A percentile compares a stretch with the other conserved stretches of the same genome.
Evolutionary conservation across 306 rosid genomes (phyloP).

Genomic region (Cucurbita ficifolia): DNA sequence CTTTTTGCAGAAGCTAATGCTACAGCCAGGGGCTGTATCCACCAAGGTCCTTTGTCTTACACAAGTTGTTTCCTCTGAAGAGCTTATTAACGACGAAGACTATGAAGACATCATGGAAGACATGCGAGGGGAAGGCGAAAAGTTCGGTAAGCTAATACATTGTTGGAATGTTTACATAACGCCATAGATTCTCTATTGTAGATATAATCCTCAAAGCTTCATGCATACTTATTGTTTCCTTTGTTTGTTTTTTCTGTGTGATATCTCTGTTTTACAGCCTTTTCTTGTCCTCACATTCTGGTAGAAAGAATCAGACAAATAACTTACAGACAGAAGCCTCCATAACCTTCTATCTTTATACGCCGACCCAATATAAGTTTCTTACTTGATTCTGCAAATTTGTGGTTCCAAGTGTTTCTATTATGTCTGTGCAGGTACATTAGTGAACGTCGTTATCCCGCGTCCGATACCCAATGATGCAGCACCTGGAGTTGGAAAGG

Average conservation of each 20-base stretch:
- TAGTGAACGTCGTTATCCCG: slow-evolving; percentile 70
- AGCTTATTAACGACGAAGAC: slow-evolving; percentile 84
- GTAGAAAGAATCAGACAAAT: slow-evolving; percentile 61
- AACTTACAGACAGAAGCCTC: slow-evolving; percentile 67
- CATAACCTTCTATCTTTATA: slow-evolving; percentile 39
- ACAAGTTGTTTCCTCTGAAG: slow-evolving; percentile 67
- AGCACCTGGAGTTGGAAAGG: slow-evolving; percentile 82
- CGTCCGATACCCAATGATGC: slow-evolving; percentile 62
- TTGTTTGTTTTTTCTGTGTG: slow-evolving; percentile 12
- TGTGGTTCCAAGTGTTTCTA: slow-evolving; percentile 10
- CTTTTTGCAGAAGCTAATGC: slow-evolving; percentile 58
- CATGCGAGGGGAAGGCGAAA: slow-evolving; percentile 82
- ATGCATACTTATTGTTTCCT: slow-evolving; percentile 24
- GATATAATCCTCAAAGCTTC: slow-evolving; percentile 5
- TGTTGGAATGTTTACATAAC: not conserved
- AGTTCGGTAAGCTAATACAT: slow-evolving; percentile 43
- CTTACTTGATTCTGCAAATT: slow-evolving; percentile 6
- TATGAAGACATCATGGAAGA: slow-evolving; percentile 85
- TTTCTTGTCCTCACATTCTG: slow-evolving; percentile 63
- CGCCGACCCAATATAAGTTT: slow-evolving; percentile 7
- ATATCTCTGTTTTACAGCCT: slow-evolving; percentile 69
- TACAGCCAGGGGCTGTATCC: slow-evolving; percentile 55
- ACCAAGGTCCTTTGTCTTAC: slow-evolving; percentile 83
- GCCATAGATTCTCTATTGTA: not conserved
- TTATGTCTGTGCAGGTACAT: slow-evolving; percentile 42